phyloP scores from a whole-genome alignment of 306 rosid genomes.

The Quercus variabilis region DNA sequence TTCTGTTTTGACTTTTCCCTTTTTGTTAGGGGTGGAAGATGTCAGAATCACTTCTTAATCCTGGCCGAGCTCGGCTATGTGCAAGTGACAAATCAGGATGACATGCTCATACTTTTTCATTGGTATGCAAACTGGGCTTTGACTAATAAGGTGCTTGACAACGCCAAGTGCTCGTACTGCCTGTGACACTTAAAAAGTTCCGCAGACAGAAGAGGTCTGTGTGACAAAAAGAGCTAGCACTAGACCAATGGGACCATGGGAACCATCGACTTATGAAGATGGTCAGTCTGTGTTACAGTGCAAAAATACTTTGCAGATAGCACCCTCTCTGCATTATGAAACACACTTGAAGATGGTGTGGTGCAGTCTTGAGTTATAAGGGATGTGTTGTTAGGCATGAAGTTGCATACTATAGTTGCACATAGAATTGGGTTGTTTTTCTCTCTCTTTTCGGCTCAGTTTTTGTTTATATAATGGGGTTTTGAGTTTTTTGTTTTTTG shows the following conservation, averaged over 20 bases:
- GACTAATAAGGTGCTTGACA: not conserved
- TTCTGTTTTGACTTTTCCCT: conserved; percentile 2
- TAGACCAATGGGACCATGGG: conserved; percentile 6
- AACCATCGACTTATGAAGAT: conserved; percentile 25
- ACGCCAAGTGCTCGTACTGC: conserved; percentile 10
- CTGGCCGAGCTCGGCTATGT: conserved; percentile 86
- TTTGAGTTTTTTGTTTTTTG: not conserved
- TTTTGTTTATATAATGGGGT: not conserved
- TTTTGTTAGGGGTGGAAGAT: conserved; percentile 83
- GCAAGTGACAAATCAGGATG: conserved; percentile 30
- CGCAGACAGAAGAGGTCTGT: not conserved
- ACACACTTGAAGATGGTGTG: conserved; percentile 17
- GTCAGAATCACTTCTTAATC: conserved; percentile 92
- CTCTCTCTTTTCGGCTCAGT: not conserved
- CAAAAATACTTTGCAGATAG: not conserved
- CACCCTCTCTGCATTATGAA: not conserved
- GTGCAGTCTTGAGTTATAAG: conserved; percentile 17
- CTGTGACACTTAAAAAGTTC: not conserved
- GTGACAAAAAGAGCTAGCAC: conserved; percentile 4
- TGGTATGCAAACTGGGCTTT: conserved; percentile 24
- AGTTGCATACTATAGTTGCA: conserved; percentile 9
- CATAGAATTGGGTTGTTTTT: not conserved
- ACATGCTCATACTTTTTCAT: conserved; percentile 19
- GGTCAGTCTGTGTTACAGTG: not conserved
- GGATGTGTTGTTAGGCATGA: not conserved